Evolutionary conservation across 352 stramenopile genomes (phyloP).

Genomic region (Globisporangium cederbergense): DNA sequence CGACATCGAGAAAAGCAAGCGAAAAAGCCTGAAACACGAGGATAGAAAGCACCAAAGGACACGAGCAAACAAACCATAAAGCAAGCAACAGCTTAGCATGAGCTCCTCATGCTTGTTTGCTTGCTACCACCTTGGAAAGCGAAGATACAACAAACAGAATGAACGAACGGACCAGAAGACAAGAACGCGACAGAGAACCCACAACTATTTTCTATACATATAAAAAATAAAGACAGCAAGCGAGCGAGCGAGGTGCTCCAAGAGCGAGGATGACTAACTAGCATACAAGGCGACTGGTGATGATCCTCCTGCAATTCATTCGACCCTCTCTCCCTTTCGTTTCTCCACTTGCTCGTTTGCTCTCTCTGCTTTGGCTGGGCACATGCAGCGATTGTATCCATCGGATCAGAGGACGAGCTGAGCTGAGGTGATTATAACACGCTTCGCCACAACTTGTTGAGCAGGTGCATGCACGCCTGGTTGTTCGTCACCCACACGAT

Average conservation of each 20-base stretch:
- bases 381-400: constrained; percentile 5
- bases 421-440: constrained; percentile 57
- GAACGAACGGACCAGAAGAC: constrained; percentile 9
- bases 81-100: too few species aligned
- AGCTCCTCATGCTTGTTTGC: too few species aligned
- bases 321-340: neutral
- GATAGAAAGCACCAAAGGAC: neutral
- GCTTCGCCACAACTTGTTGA: constrained; percentile 95
- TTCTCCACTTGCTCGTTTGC: neutral
- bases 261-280: neutral
- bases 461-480: constrained; percentile 93
- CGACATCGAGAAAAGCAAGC: too few species aligned
- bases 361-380: constrained; percentile 1
- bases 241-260: neutral
- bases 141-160: neutral
- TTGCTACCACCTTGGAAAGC: neutral
- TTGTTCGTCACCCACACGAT: constrained; percentile 96
- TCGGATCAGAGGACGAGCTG: neutral
- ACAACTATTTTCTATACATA: constrained; percentile 22
- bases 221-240: constrained; percentile 15
- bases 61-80: neutral
- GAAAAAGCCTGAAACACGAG: too few species aligned
- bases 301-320: constrained; percentile 2
- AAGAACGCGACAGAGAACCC: neutral
- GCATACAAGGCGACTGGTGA: neutral